Evolutionary conservation across 371 early-diverging fungal species (phyloP), one percentile per base, ranked within the genome.

Genomic region (Mortierella sp.): DNA sequence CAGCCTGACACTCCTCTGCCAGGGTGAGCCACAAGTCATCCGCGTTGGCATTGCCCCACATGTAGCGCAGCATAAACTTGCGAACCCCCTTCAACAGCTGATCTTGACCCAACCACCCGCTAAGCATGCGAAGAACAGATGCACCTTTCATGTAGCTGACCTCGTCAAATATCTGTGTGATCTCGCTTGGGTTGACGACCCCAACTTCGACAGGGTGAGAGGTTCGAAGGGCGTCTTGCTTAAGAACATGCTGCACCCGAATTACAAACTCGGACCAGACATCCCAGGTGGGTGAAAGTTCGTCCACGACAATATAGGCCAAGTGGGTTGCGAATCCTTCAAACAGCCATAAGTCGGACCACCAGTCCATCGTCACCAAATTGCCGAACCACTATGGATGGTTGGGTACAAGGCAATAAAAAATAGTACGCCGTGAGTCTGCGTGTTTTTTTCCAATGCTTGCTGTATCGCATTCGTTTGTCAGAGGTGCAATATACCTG

Each of bases 261-360:
- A 92, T 92, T n/a, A 96, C 91, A 89, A 86, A 86, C 57, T 82
- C 82, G 14, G 86, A 80, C 95, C 96, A 97, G 31, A 94, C 84
- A 70, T 94, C 89, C 95, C 96, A 96, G 67, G 88, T 92, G 10
- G 96, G 96, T 84, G 93, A 95, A 44, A 97, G 78, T 69, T 95
- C 88, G 80, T 96, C 94, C 43, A 95, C 92, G 43, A 96, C 97
- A 78, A 96, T 89, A 85, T 92, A 92, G 24, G 97, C 97, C 21
- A 97, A 95, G 91, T 96, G 97, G 1, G 98, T 98, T 16, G 98
- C 99, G 89, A 98, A 99, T 16, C 98, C 98, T 90, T 99, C 99
- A 89, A 98, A 98, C 46, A 99, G 91, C 98, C 98, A 99, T 48
- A 99, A 91, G 79, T 98, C 96, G 75, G 91, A 91, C 98, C 98